phyloP scores from a whole-genome alignment of 2,329 filamentous ascomycete genomes.

The Cladosporium oxysporum region DNA sequence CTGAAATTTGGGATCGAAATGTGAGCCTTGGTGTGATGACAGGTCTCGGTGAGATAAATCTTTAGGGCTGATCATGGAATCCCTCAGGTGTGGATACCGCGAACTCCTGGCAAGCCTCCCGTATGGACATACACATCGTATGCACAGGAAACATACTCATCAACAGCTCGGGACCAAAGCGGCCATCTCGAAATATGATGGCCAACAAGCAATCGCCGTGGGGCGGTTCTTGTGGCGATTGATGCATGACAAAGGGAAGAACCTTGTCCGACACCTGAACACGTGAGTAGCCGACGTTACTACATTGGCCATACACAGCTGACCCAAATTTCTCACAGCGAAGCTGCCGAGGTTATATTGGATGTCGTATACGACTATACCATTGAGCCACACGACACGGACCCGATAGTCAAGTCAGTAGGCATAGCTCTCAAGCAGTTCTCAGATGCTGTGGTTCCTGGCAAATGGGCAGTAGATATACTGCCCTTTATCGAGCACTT shows the following conservation, averaged over 20 bases:
- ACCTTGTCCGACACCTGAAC: conserved; percentile 45
- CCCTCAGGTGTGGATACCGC: conserved; percentile 39
- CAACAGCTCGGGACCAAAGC: conserved; percentile 49
- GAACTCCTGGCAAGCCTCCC: conserved; percentile 31
- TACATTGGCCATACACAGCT: background rate
- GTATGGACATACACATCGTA: conserved; percentile 35
- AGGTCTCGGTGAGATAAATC: no score
- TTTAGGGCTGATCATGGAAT: background rate
- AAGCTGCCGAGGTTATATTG: conserved; percentile 45
- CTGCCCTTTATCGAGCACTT: conserved; percentile 48
- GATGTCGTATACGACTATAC: conserved; percentile 52
- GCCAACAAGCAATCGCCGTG: conserved; percentile 48
- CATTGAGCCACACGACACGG: conserved; percentile 40
- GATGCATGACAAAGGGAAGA: conserved; percentile 40
- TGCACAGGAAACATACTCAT: conserved; percentile 49
- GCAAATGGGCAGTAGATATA: conserved; percentile 50
- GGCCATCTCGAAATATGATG: conserved; percentile 43
- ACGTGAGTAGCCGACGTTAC: conserved; percentile 34
- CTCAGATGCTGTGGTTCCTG: conserved; percentile 43
- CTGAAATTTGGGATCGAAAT: conserved; percentile 28
- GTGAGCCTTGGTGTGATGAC: background rate
- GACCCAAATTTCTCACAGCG: conserved; percentile 29
- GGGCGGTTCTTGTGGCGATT: conserved; percentile 48
- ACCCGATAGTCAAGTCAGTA: conserved; percentile 49
- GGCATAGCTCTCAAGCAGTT: conserved; percentile 45